Evolutionary conservation across 1,139 yeast species (phyloP), one percentile per base, ranked within the genome.

Genomic region (Debaryomyces subglobosus): DNA sequence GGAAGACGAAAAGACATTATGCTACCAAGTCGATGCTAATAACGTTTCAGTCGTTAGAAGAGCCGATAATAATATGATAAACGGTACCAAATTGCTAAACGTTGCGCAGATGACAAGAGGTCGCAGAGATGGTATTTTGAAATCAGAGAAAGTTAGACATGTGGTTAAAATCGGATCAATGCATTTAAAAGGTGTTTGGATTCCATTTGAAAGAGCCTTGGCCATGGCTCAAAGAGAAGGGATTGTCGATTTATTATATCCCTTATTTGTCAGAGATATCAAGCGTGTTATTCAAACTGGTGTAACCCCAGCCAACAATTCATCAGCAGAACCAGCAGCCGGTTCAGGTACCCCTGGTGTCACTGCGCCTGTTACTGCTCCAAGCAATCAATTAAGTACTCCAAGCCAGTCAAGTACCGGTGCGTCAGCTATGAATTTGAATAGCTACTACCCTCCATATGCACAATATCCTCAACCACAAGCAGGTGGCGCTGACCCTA

Each of bases 171-270:
- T 92, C 56, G 99, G 99, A 9, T 89, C 96, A 16, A 92, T 92
- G 97, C 96, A 92, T 66, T 77, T 92, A 61, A 92, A 92, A 70
- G 99, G 99, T 46, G 98, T 92, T 43, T 92, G 98, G 98, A 91
- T 92, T 55, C 97, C 98, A 0, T 91, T 91, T 66, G 97, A 92
- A 57, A 78, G 97, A 47, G 98, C 97, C 1, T 74, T 89, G 45
- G 88, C 89, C 24, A 87, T 92, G 84, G 97, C 97, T 30, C 91
- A 89, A 69, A 78, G 89, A 58, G 97, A 92, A 68, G 86, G 89
- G 42, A 90, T 92, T 52, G 90, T 87, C 37, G 97, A 91, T 63
- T 66, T 86, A 55, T 77, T 92, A 55, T 91, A 89, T 64, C 97
- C 97, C 1, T 75, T 91, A 53, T 90, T 91, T 69, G 97, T 90